Base-by-base conservation (phyloP, 1,139 yeast genomes). In the Trichomonascaceae sp. region DNA sequence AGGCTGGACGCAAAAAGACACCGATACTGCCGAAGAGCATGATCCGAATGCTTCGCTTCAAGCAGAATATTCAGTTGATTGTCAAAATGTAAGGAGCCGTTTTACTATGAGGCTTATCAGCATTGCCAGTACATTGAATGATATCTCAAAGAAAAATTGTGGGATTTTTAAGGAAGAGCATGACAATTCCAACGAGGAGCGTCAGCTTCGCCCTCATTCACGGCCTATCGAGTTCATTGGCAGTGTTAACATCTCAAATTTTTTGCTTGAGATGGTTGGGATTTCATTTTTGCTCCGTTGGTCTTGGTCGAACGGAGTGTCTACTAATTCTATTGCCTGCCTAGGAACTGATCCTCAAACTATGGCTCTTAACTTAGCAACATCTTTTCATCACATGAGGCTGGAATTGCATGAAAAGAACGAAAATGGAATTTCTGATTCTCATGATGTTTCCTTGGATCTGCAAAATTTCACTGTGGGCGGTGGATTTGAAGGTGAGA, bases 11-110 rank as follows among this genome's bases (percentile, higher is more conserved):
- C 15, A 13, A 17, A 13, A 15, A 6, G 41, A n/a, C 13, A 13
- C 41, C 2, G 17, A 36, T 36, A 15, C 3, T 36, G 17, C 41
- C 9, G 32, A 27, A 27, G 32, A 27, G 55, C 41, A 36, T 13
- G 41, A 36, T 36, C 15, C 41, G 7, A 15, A 15, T 13, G 17
- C 41, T 13, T 36, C 41, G 15, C 41, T 36, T 5, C 15, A 36
- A 13, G 41, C 41, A 36, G 41, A 36, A 15, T 36, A 36, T 13
- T 36, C 41, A n/a, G 13, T 36, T 15, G 53, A 61, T 7, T 63
- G 64, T 44, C 53, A 59, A 15, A 58, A 58, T 41, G 55, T 62
- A 17, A 53, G 68, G 44, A 55, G 62, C 30, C 55, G 62, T 12
- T 19, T 62, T 15, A 64, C 67, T 41, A 50, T 57, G 24, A 45